Base-by-base conservation (phyloP, 176 grass and related monocot species). In the Musa beccarii region DNA sequence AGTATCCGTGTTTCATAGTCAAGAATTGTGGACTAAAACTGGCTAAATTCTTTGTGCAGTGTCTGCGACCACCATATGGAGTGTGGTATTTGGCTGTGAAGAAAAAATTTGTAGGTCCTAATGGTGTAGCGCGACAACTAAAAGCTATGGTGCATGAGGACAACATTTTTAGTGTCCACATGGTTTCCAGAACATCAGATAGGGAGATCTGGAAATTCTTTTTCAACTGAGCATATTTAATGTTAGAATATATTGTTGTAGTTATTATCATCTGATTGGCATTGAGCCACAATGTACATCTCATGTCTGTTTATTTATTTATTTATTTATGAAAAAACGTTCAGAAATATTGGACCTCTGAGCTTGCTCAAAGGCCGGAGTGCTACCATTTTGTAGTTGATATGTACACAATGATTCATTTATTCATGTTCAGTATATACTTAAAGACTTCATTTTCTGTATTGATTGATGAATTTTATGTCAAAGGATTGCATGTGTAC, bases 191-290 rank as follows among this genome's bases (percentile, higher is more conserved):
- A 67, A 75, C 81, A 11, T 72, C 77, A 0, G 90, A 93, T 21
- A 78, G 74, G 76, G 90, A 93, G 79, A 85, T 89, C 75, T 93
- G 84, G 90, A 93, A 93, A 72, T 89, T 93, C 82, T 93, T 93
- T 80, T 93, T 93, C 79, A 93, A 93, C 51, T 93, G 77, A 75
- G 26, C 12, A 55, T 24, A 72, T 52, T 2, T 52, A 1, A 52
- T 7, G 49, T 6, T 28, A 4, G 0, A 28, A 8, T 2, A 29
- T 16, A 28, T 25, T 25, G 12, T 74, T 22, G 25, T 11, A 26
- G 6, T 5, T 59, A 50, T 17, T 43, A 43, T 43, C 34, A 12
- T n/a, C 49, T 51, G 9, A 8, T 20, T 21, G 63, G 22, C 19
- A 23, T 66, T 20, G 11, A 9, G 11, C 63, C 63, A 66, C 63